Evolutionary conservation across 305 asterid genomes (phyloP).

Genomic region (Euphrasia arctica): DNA sequence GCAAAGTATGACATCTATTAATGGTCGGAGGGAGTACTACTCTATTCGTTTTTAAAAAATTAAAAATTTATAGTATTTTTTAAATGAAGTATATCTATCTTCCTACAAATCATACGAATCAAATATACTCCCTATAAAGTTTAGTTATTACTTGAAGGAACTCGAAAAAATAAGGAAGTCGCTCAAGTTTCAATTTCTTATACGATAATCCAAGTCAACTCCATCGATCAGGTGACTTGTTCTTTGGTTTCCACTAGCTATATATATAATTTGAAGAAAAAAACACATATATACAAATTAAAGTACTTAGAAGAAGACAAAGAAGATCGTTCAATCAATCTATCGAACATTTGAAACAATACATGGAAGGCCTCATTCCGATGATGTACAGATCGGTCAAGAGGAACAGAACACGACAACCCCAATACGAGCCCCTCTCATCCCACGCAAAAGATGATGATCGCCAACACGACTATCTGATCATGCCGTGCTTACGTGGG

Average conservation of each 20-base stretch:
- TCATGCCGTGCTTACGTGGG: conserved; percentile 12
- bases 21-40: no score
- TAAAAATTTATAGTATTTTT: not conserved
- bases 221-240: conserved; percentile 12
- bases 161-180: conserved; percentile 1
- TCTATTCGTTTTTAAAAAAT: no score
- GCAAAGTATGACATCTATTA: no score
- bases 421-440: conserved; percentile 51
- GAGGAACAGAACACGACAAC: conserved; percentile 42
- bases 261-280: not conserved
- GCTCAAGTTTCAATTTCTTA: conserved; percentile 21
- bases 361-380: conserved; percentile 72
- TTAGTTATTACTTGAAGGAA: conserved; percentile 15
- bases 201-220: conserved; percentile 28
- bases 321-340: not conserved
- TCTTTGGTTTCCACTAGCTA: conserved; percentile 20
- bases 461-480: not conserved
- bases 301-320: not conserved
- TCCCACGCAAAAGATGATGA: conserved; percentile 28
- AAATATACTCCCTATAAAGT: no score
- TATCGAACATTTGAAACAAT: not conserved
- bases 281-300: not conserved
- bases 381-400: conserved; percentile 49
- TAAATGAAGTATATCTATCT: not conserved
- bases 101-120: no score